Base-by-base conservation (phyloP, 1,284 basidiomycete genomes). In the Flammula alnicola region DNA sequence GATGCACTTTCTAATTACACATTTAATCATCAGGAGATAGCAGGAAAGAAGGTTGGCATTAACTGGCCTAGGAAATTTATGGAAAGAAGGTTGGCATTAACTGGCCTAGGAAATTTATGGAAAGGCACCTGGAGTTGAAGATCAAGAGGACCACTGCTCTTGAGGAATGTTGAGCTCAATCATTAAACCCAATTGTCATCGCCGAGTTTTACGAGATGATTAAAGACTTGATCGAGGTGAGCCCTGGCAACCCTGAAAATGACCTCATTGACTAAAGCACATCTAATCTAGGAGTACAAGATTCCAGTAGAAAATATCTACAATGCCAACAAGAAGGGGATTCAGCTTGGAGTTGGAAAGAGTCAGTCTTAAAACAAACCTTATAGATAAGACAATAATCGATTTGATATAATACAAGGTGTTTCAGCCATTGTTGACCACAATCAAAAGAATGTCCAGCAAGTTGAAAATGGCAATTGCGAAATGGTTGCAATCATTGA, bases 281-380 rank as follows among this genome's bases (percentile, higher is more conserved):
- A n/a, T n/a, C n/a, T n/a, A n/a, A n/a, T n/a, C n/a, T n/a, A n/a
- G 4, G 31, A 66, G 32, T 67, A 32, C 33, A 36, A 58, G 4
- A 72, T 76, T 29, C 44, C 47, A 1, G 47, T 49, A 0, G 52
- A 64, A 29, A 69, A 74, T 47, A 62, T 67, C 9, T 76, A 68
- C 44, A 76, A 76, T 41, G 68, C 69, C 62, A 73, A 76, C 55
- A 68, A 75, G 55, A 76, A 73, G 44, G 71, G 73, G 0, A 56
- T 72, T 22, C 70, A 71, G 47, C 56, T 71, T 5, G 67, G 69
- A 6, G 52, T 65, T 31, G 71, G 68, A 4, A 52, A 55, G 29
- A 32, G 48, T 8, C 56, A 20, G 32, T n/a, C n/a, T n/a, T n/a
- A n/a, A n/a, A n/a, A n/a, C n/a, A n/a, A n/a, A n/a, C n/a, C n/a